Evolutionary conservation across 1,284 basidiomycete genomes (phyloP).

Genomic region (Heterobasidion occidentale): DNA sequence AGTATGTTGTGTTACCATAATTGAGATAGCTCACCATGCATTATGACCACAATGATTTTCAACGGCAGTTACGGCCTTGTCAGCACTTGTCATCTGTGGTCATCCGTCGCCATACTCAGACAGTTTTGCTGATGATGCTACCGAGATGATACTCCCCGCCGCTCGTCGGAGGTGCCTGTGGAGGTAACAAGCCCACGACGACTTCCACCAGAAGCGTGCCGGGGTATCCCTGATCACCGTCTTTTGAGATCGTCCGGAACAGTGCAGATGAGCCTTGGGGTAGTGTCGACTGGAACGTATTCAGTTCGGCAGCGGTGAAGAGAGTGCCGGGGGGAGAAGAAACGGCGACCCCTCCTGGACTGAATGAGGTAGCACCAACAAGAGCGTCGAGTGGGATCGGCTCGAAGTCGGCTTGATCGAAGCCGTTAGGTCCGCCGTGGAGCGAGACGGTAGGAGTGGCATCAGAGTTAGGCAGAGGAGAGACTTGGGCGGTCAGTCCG

Average conservation of each 20-base stretch:
- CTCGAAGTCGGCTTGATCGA: constrained; percentile 49
- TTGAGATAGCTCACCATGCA: no score
- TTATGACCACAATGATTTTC: no score
- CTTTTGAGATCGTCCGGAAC: constrained; percentile 50
- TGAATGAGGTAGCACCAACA: constrained; percentile 48
- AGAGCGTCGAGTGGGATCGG: constrained; percentile 32
- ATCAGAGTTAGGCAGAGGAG: constrained; percentile 24
- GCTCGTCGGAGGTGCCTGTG: constrained; percentile 28
- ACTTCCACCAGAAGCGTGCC: constrained; percentile 54
- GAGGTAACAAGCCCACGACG: constrained; percentile 46
- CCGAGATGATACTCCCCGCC: constrained; percentile 43
- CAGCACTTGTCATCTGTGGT: no score
- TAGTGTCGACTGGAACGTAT: constrained; percentile 25
- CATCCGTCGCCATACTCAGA: no score
- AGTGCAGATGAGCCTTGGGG: constrained; percentile 34
- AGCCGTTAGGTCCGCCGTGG: constrained; percentile 63
- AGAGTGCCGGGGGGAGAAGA: constrained; percentile 34
- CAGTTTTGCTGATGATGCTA: constrained; percentile 27
- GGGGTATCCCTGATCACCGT: constrained; percentile 64
- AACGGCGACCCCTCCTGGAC: constrained; percentile 20
- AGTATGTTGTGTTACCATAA: no score
- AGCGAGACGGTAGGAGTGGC: constrained; percentile 59
- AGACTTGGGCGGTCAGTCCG: constrained; percentile 41
- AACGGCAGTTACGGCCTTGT: no score
- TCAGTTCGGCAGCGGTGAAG: constrained; percentile 48